Evolutionary conservation across 2,329 filamentous ascomycete species (phyloP).

Genomic region (Neonectria ditissima): DNA sequence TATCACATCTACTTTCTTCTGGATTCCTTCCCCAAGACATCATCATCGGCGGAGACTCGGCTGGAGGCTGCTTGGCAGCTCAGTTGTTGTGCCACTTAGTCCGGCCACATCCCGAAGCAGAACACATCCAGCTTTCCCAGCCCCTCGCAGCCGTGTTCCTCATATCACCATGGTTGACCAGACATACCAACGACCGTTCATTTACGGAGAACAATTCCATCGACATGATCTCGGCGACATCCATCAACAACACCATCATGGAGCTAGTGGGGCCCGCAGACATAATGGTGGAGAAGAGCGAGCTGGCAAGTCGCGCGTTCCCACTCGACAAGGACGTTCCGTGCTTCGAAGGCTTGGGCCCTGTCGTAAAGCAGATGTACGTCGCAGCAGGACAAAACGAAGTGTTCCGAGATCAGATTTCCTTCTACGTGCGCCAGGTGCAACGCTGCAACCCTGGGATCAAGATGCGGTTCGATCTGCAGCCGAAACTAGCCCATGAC

Average conservation of each 20-base stretch:
- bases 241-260: neutral
- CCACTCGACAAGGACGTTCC: slow-evolving; percentile 24
- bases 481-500: slow-evolving; percentile 26
- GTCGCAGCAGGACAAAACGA: slow-evolving; percentile 23
- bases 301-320: slow-evolving; percentile 9
- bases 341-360: slow-evolving; percentile 15
- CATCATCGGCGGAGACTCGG: slow-evolving; percentile 50
- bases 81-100: slow-evolving; percentile 47
- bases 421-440: slow-evolving; percentile 18
- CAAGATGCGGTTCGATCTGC: slow-evolving; percentile 15
- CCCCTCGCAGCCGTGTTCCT: slow-evolving; percentile 46
- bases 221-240: slow-evolving; percentile 23
- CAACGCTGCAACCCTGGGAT: slow-evolving; percentile 23
- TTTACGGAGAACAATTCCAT: slow-evolving; percentile 16
- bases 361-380: slow-evolving; percentile 13
- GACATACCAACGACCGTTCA: slow-evolving; percentile 11
- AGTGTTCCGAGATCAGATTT: slow-evolving; percentile 24
- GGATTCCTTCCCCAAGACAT: slow-evolving; percentile 42
- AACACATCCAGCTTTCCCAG: slow-evolving; percentile 34
- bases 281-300: neutral
- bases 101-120: slow-evolving; percentile 38
- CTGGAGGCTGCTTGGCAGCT: slow-evolving; percentile 47
- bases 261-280: neutral
- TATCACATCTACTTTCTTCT: slow-evolving; percentile 35
- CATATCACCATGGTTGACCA: slow-evolving; percentile 46